phyloP scores from a whole-genome alignment of 768 basidiomycete genomes.

The Suillus americanus region DNA sequence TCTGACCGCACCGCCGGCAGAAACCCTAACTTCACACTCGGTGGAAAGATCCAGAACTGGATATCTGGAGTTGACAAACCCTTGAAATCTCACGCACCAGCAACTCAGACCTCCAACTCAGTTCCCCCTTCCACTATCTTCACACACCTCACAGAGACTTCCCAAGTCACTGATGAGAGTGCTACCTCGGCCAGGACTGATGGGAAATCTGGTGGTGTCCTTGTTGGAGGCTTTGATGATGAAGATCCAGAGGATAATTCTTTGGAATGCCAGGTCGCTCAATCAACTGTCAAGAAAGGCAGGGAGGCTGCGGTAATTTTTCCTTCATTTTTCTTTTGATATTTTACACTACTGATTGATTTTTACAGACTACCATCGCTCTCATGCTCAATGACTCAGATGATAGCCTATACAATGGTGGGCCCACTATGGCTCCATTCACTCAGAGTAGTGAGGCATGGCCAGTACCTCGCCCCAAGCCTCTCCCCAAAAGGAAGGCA shows the following conservation, averaged over 20 bases:
- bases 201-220: too few species aligned
- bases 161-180: too few species aligned
- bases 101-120: too few species aligned
- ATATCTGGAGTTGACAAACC: not conserved
- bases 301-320: too few species aligned
- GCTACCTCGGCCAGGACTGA: too few species aligned
- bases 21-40: conserved; percentile 3
- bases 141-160: too few species aligned
- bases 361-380: not conserved
- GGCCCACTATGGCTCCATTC: not conserved
- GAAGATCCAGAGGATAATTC: too few species aligned
- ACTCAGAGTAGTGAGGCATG: not conserved
- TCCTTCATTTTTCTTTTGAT: too few species aligned
- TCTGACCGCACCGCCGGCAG: not conserved
- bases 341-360: not conserved
- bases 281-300: too few species aligned
- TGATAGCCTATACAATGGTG: not conserved
- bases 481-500: not conserved
- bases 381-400: not conserved
- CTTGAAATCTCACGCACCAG: not conserved
- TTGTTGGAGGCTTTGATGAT: too few species aligned
- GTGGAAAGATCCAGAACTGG: conserved; percentile 3
- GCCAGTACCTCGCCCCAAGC: not conserved
- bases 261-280: too few species aligned
- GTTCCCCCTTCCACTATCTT: too few species aligned